A percentile compares a stretch with the other conserved stretches of the same genome.
phyloP scores from a whole-genome alignment of 139 green algal species.

The Chlorella sp. region DNA sequence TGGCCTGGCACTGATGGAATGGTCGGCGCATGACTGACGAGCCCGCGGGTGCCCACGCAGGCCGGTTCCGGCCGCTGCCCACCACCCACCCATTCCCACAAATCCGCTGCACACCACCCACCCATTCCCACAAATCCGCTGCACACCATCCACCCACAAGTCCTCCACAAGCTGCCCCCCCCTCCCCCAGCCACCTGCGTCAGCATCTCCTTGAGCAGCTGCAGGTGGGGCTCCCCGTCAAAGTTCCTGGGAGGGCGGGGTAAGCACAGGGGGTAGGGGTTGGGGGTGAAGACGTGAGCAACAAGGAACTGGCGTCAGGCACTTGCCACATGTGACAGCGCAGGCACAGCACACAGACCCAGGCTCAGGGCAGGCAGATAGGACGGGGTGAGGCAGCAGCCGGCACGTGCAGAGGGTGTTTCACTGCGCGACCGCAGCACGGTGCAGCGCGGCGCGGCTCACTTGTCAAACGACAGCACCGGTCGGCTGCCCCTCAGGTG shows the following conservation, averaged over 20 bases:
- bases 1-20: no score
- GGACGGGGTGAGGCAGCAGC: not conserved
- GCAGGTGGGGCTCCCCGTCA: conserved; percentile 89
- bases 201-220: conserved; percentile 95
- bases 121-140: no score
- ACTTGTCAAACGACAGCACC: conserved; percentile 78
- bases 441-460: not conserved
- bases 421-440: no score
- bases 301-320: no score
- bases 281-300: no score
- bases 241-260: conserved; percentile 60
- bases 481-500: conserved; percentile 94
- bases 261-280: not conserved
- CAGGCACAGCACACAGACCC: not conserved
- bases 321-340: not conserved
- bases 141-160: not conserved
- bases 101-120: not conserved
- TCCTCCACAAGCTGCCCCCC: not conserved
- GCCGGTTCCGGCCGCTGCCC: not conserved
- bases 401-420: not conserved
- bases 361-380: no score
- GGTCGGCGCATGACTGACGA: not conserved
- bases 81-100: not conserved
- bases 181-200: conserved; percentile 56
- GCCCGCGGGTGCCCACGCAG: not conserved